Base-by-base conservation (phyloP, 78 protist species). In the Capsaspora owczarzaki region DNA sequence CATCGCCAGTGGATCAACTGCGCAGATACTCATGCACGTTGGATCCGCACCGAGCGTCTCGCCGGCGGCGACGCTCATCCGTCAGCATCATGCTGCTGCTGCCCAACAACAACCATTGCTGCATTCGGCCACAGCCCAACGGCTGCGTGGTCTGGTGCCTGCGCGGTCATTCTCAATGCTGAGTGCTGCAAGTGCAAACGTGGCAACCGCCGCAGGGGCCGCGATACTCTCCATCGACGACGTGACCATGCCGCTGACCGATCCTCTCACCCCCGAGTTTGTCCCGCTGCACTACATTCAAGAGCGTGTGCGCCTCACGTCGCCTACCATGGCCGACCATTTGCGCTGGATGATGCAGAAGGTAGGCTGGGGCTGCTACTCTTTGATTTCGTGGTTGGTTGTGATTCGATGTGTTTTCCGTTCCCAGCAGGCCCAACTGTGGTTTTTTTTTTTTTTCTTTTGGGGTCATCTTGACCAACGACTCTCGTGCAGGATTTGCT, bases 281-380 rank as follows among this genome's bases (percentile, higher is more conserved):
- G 56, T 49, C 56, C 56, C 56, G 16, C 10, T 16, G 16, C 10
- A 49, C 16, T 49, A 20, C 56, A 10, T 49, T 49, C 16, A 10
- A 49, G 16, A 49, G 16, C n/a, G 16, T 16, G 16, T 49, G 10
- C n/a, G 16, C 16, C 10, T 10, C 16, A 16, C 56, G 56, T 16
- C 10, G 56, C 74, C 37, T 23, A 42, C 5, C 5, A 20, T 38
- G 37, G 3, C 35, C 46, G 43, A 42, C 27, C 86, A 75, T 44
- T 14, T 81, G 37, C 85, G 79, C 22, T 81, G 85, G 85, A 70
- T 81, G 79, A 8, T 81, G 46, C 85, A 81, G 31, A 81, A 81
- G 72, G 74, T 61, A n/a, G n/a, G n/a, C n/a, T 12, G 12, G 29
- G 10, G 5, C 37, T 25, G 5, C 20, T 10, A 5, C 37, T 25